These are phyloP conservation scores for Podospora pseudopauciseta DNA, from an alignment of 495 filamentous ascomycete genomes.

Conservation along the genomic window DNA sequence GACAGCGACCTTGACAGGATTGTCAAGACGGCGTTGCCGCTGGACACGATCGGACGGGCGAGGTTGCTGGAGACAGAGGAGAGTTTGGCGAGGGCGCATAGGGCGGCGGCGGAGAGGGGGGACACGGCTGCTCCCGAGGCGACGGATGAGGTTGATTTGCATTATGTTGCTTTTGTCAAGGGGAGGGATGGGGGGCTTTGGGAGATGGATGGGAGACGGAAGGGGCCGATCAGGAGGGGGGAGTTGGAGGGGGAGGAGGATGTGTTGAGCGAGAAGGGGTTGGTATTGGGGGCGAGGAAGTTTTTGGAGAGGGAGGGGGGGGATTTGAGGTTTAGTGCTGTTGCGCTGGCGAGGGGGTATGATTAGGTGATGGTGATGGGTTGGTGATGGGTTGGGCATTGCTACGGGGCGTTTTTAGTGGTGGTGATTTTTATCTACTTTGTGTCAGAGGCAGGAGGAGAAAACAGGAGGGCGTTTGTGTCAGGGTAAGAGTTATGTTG, in stretches of 20 bases:
- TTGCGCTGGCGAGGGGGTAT: conserved; percentile 63
- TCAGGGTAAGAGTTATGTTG: too few species aligned
- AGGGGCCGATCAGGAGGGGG: conserved; percentile 64
- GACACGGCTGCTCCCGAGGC: conserved; percentile 69
- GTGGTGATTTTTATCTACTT: too few species aligned
- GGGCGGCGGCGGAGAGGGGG: conserved; percentile 63
- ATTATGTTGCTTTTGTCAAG: conserved; percentile 86
- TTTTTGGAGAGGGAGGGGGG: conserved; percentile 64
- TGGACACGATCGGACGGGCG: conserved; percentile 57
- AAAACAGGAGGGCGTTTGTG: too few species aligned
- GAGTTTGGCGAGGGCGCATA: conserved; percentile 68
- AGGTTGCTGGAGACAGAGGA: conserved; percentile 68
- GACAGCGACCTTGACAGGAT: conserved; percentile 41
- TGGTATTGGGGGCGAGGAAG: conserved; percentile 55
- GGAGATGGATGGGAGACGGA: conserved; percentile 79
- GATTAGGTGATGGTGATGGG: conserved; percentile 42
- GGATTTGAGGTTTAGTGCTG: conserved; percentile 69
- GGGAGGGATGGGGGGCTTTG: conserved; percentile 63
- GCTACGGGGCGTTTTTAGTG: neutral
- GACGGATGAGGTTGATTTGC: conserved; percentile 65
- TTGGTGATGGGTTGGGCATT: neutral
- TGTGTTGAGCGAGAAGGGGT: conserved; percentile 62
- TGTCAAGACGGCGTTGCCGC: conserved; percentile 45
- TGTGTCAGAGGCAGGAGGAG: too few species aligned
- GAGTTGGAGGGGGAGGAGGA: conserved; percentile 55